Evolutionary conservation across 2,329 filamentous ascomycete genomes (phyloP), one percentile per base, ranked within the genome.

Genomic region (Endoconidiophora polonica): DNA sequence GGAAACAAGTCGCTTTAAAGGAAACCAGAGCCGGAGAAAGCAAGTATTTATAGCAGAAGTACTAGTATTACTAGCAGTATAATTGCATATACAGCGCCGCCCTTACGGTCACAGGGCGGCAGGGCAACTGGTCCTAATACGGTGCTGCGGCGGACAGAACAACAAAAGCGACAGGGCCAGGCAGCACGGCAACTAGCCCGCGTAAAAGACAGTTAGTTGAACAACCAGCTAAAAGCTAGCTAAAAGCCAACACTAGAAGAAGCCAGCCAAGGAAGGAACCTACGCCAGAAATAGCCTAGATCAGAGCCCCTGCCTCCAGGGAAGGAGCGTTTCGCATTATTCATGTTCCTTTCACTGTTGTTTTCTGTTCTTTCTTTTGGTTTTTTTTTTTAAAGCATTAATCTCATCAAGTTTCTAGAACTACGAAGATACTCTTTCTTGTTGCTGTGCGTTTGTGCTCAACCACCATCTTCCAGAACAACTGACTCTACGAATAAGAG

Each of bases 251-350:
- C 33, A 48, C 38, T 26, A 43, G 46, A 40, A 49, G 43, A 39
- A 33, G 4, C 29, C 29, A 33, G 29, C 29, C 29, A 43, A 23
- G 40, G 39, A 49, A 29, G 39, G 40, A 43, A 39, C 38, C 46
- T 41, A 26, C 26, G 46, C 46, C 46, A 48, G 10, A 12, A 29
- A 42, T 14, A 36, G 37, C 46, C 29, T 4, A 33, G 29, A 33
- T 9, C 12, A 12, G 29, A 12, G 2, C 29, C 38, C 40, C 46
- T 41, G 40, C 39, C 39, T 37, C 37, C 29, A 42, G 46, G 38
- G 37, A 41, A 41, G 37, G 37, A 42, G 39, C 39, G 22, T 43
- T 36, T 44, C 38, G 46, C 24, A 43, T 43, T 43, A 49, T 43
- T 41, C 24, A 5, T 3, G 36, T 44, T 7, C 18, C n/a, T 29